These are phyloP conservation scores for Aspergillus avenaceus DNA, from an alignment of 495 filamentous ascomycete genomes.

Conservation along the genomic window DNA sequence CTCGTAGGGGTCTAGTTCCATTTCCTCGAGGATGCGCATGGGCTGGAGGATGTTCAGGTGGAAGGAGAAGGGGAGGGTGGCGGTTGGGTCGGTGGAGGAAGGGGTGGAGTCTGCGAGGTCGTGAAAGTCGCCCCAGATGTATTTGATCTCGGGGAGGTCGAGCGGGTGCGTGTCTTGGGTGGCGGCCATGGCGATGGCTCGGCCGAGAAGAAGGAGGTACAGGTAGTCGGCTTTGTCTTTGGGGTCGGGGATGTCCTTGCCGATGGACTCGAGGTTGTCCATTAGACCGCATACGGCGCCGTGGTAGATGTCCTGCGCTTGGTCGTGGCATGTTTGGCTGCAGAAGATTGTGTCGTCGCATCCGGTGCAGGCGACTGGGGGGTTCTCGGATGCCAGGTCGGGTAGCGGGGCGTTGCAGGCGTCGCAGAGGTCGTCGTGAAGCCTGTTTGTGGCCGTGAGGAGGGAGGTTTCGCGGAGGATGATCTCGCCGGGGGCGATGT, in stretches of 20 bases:
- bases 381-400: conserved; percentile 40
- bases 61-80: conserved; percentile 80
- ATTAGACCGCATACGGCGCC: conserved; percentile 74
- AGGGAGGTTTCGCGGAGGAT: conserved; percentile 75
- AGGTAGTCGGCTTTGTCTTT: conserved; percentile 70
- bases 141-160: conserved; percentile 78
- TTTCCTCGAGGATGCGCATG: conserved; percentile 81
- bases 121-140: conserved; percentile 87
- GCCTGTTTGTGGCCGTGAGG: conserved; percentile 75
- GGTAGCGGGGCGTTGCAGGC: conserved; percentile 77
- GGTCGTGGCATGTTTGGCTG: conserved; percentile 63
- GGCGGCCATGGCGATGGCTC: conserved; percentile 78
- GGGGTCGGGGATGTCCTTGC: conserved; percentile 67
- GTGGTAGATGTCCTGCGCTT: conserved; percentile 76
- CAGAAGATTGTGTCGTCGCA: conserved; percentile 89
- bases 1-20: conserved; percentile 82
- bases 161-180: conserved; percentile 82
- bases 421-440: conserved; percentile 78
- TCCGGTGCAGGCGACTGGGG: conserved; percentile 59
- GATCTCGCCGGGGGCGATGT: conserved; percentile 72
- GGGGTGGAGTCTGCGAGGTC: conserved; percentile 16
- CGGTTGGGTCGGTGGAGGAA: conserved; percentile 3
- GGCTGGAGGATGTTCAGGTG: conserved; percentile 76
- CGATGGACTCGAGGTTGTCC: conserved; percentile 72
- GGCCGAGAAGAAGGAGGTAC: conserved; percentile 73